phyloP scores from a whole-genome alignment of 305 asterid genomes.

The Fraxinus velutina region DNA sequence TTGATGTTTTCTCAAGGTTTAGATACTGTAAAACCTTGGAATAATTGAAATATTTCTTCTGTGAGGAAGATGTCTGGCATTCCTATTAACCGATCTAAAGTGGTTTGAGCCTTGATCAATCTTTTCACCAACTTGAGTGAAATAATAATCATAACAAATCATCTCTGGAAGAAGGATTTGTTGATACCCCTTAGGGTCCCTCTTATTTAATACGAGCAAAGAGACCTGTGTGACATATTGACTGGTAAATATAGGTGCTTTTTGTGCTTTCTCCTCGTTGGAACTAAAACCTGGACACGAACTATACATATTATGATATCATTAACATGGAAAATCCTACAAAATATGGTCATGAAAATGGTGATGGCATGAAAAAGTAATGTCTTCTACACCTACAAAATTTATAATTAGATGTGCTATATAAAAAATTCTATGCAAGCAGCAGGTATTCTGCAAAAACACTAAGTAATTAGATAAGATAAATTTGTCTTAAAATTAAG shows the following conservation, averaged over 20 bases:
- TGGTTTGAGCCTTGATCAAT: constrained; percentile 3
- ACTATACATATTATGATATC: not conserved
- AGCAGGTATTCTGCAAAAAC: not conserved
- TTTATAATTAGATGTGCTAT: not conserved
- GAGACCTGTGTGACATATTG: constrained; percentile 1
- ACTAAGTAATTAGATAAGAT: not conserved
- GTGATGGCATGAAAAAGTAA: not conserved
- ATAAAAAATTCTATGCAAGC: not conserved
- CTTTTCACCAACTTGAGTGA: not conserved
- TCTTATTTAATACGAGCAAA: constrained; percentile 1
- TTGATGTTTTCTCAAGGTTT: constrained; percentile 8
- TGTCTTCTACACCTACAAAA: not conserved
- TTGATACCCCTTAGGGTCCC: not conserved
- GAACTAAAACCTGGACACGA: not conserved
- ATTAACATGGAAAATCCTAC: constrained; percentile 13
- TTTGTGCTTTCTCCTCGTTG: constrained; percentile 7
- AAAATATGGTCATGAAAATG: constrained; percentile 17
- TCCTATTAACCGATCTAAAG: not conserved
- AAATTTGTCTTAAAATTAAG: not conserved
- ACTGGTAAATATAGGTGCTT: not conserved
- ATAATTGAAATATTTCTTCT: constrained; percentile 9
- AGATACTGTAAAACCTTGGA: not conserved
- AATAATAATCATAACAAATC: not conserved
- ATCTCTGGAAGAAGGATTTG: not conserved
- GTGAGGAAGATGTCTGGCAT: constrained; percentile 12